Conservation (phyloP, 495 filamentous ascomycete genomes). For the Penicillium macrosclerotiorum region DNA sequence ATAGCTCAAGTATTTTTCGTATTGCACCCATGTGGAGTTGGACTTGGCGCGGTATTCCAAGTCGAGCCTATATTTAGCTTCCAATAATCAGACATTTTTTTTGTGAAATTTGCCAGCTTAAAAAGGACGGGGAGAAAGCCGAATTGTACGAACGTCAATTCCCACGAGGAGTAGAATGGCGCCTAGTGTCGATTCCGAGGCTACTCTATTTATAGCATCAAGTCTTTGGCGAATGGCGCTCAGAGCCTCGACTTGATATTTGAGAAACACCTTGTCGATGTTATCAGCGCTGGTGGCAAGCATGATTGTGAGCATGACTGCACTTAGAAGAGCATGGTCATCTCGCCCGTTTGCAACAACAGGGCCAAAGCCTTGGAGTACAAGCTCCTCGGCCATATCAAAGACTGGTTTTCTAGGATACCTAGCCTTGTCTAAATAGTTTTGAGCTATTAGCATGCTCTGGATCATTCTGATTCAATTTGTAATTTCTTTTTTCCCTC, state of each 20-base stretch:
- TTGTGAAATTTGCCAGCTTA: background rate
- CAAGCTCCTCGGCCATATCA: constrained; percentile 32
- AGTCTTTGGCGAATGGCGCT: constrained; percentile 32
- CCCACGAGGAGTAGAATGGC: constrained; percentile 39
- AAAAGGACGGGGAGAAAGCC: background rate
- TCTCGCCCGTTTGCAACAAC: constrained; percentile 27
- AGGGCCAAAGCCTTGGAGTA: constrained; percentile 31
- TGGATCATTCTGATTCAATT: background rate
- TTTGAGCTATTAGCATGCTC: background rate
- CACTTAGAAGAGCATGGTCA: constrained; percentile 36
- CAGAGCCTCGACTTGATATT: constrained; percentile 31
- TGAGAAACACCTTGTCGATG: constrained; percentile 26
- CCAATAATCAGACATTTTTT: background rate
- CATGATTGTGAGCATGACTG: constrained; percentile 34
- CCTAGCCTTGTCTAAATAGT: constrained; percentile 11
- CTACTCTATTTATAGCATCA: constrained; percentile 18
- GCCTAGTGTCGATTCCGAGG: constrained; percentile 35
- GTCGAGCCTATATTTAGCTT: constrained; percentile 32
- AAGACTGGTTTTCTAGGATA: constrained; percentile 31
- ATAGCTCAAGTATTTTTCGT: constrained; percentile 27
- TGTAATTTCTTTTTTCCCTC: constrained; percentile 13
- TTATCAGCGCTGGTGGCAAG: constrained; percentile 20
- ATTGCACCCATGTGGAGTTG: constrained; percentile 38
- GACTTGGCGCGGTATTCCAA: constrained; percentile 27
- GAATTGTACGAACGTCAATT: constrained; percentile 27